Evolutionary conservation across 2,329 filamentous ascomycete species (phyloP).

Genomic region (Neocatenulostroma microsporum): DNA sequence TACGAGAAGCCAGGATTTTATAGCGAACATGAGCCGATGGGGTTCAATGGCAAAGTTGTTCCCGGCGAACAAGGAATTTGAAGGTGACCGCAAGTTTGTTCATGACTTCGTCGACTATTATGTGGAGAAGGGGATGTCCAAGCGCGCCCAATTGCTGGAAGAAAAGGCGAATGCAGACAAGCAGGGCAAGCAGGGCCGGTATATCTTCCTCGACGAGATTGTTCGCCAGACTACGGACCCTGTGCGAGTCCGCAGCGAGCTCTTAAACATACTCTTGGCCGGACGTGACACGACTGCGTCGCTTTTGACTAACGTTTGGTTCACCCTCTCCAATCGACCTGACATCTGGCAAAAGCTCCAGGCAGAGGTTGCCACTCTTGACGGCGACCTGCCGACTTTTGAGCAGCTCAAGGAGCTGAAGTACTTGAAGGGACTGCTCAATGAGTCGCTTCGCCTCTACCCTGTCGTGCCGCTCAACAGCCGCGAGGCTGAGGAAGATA

Average conservation of each 20-base stretch:
- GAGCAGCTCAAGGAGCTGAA: slow-evolving; percentile 30
- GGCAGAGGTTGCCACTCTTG: slow-evolving; percentile 22
- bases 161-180: slow-evolving; percentile 28
- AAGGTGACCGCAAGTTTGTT: slow-evolving; percentile 34
- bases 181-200: slow-evolving; percentile 30
- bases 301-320: slow-evolving; percentile 42
- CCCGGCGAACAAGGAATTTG: slow-evolving; percentile 30
- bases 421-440: slow-evolving; percentile 53
- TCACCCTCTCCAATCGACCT: slow-evolving; percentile 24
- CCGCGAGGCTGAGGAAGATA: slow-evolving; percentile 62
- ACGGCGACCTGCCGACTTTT: slow-evolving; percentile 34
- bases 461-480: slow-evolving; percentile 74
- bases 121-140: slow-evolving; percentile 35
- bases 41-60: slow-evolving; percentile 17
- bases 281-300: slow-evolving; percentile 49
- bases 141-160: slow-evolving; percentile 23
- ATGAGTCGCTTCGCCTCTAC: slow-evolving; percentile 71
- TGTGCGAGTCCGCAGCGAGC: slow-evolving; percentile 41
- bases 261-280: slow-evolving; percentile 46
- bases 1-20: slow-evolving; percentile 23
- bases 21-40: slow-evolving; percentile 20
- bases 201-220: slow-evolving; percentile 45
- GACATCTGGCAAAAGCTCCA: slow-evolving; percentile 26
- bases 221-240: slow-evolving; percentile 41
- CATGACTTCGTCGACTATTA: slow-evolving; percentile 34